phyloP scores from a whole-genome alignment of 2,329 filamentous ascomycete species.

The Penicillium sclerotigenum region DNA sequence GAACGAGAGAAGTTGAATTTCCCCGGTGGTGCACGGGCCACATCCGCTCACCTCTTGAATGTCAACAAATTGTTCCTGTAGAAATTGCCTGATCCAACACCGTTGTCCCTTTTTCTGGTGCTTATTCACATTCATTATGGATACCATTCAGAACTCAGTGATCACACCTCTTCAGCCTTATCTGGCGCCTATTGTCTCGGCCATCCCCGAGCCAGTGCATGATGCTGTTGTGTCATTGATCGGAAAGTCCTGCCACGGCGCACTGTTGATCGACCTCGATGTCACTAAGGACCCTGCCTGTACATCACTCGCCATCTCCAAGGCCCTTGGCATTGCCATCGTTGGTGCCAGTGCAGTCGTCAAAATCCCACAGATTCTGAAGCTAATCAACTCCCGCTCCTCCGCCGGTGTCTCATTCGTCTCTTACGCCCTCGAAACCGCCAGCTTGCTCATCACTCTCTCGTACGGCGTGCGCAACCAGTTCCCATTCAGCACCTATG shows the following conservation, averaged over 20 bases:
- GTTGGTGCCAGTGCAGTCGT: constrained; percentile 86
- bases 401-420: constrained; percentile 83
- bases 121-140: constrained; percentile 33
- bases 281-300: constrained; percentile 68
- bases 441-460: constrained; percentile 80
- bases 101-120: background rate
- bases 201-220: constrained; percentile 70
- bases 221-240: constrained; percentile 76
- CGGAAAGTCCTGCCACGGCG: constrained; percentile 78
- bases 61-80: constrained; percentile 17
- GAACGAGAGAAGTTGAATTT: constrained; percentile 25
- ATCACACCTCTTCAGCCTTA: constrained; percentile 45
- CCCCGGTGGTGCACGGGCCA: constrained; percentile 32
- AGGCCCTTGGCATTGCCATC: constrained; percentile 89
- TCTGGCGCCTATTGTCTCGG: constrained; percentile 67
- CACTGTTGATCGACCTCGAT: constrained; percentile 81
- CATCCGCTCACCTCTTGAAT: constrained; percentile 22
- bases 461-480: constrained; percentile 88
- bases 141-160: constrained; percentile 40
- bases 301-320: constrained; percentile 85
- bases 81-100: background rate
- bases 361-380: constrained; percentile 95
- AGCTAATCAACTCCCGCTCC: constrained; percentile 77
- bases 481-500: constrained; percentile 95
- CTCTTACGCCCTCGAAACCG: constrained; percentile 88